phyloP scores from a whole-genome alignment of 495 filamentous ascomycete species.

The Trichoderma virens region DNA sequence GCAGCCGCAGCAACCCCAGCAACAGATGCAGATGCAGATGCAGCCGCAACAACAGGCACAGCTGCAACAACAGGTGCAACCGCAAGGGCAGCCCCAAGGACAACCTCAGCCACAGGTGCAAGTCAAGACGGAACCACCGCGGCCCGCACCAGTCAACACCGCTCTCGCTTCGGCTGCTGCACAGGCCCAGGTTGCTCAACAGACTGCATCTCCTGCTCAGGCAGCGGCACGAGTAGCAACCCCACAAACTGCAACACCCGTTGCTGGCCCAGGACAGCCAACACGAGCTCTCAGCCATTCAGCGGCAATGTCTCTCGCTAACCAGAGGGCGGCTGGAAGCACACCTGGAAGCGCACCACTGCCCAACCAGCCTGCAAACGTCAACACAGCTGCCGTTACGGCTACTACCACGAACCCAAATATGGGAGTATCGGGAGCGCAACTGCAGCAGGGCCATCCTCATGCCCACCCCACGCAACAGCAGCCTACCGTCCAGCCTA shows the following conservation, averaged over 20 bases:
- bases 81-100: slow-evolving; percentile 21
- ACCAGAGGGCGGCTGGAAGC: slow-evolving; percentile 28
- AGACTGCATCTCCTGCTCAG: slow-evolving; percentile 9
- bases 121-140: slow-evolving; percentile 20
- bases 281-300: slow-evolving; percentile 40
- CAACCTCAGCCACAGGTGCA: slow-evolving; percentile 26
- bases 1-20: slow-evolving; percentile 19
- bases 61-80: slow-evolving; percentile 10
- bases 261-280: slow-evolving; percentile 27
- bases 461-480: slow-evolving; percentile 45
- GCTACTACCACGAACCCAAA: slow-evolving; percentile 2
- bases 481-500: slow-evolving; percentile 36
- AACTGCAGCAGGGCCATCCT: slow-evolving; percentile 44
- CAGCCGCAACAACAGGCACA: slow-evolving; percentile 10
- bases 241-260: slow-evolving; percentile 39
- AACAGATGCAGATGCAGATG: slow-evolving; percentile 27
- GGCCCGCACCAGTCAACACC: slow-evolving; percentile 38
- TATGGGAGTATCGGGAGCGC: slow-evolving; percentile 1
- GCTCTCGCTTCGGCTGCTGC: slow-evolving; percentile 35
- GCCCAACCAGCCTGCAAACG: slow-evolving; percentile 24
- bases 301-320: slow-evolving; percentile 34
- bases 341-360: slow-evolving; percentile 47
- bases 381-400: slow-evolving; percentile 3
- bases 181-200: slow-evolving; percentile 24
- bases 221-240: slow-evolving; percentile 36